Percentiles rank a stretch among this genome's conserved stretches.
These are phyloP conservation scores for Fusarium torulosum DNA, from an alignment of 2,329 filamentous ascomycete species.

Conservation along the genomic window DNA sequence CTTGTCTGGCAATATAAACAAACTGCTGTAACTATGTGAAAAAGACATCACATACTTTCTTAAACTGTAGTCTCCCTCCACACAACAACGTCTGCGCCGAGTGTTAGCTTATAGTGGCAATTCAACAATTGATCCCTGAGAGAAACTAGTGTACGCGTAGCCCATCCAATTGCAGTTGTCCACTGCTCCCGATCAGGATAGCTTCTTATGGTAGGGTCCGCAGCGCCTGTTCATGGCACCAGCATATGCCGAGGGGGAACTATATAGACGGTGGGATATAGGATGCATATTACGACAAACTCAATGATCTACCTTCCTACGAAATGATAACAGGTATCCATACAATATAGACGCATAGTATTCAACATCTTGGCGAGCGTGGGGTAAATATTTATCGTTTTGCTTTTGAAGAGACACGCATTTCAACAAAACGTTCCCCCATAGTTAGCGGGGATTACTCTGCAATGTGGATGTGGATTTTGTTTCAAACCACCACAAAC, in stretches of 20 bases:
- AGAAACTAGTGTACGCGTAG: slow-evolving; percentile 18
- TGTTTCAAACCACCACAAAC: background rate
- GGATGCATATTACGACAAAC: background rate
- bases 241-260: slow-evolving; percentile 12
- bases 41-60: no score
- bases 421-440: no score
- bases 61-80: no score
- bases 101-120: slow-evolving; percentile 29
- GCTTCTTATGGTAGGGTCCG: background rate
- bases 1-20: no score
- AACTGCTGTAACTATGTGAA: no score
- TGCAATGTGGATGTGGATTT: background rate
- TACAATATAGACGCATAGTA: no score
- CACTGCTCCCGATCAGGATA: slow-evolving; percentile 14
- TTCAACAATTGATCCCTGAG: slow-evolving; percentile 21
- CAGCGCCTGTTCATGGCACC: background rate
- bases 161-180: slow-evolving; percentile 7
- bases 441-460: background rate
- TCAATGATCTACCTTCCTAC: no score
- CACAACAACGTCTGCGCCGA: no score
- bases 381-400: no score
- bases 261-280: background rate
- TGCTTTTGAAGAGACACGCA: no score
- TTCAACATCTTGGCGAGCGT: no score
- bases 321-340: no score